Evolutionary conservation across 179 eudicot genomes (phyloP).

Genomic region (Beta macrorhiza): DNA sequence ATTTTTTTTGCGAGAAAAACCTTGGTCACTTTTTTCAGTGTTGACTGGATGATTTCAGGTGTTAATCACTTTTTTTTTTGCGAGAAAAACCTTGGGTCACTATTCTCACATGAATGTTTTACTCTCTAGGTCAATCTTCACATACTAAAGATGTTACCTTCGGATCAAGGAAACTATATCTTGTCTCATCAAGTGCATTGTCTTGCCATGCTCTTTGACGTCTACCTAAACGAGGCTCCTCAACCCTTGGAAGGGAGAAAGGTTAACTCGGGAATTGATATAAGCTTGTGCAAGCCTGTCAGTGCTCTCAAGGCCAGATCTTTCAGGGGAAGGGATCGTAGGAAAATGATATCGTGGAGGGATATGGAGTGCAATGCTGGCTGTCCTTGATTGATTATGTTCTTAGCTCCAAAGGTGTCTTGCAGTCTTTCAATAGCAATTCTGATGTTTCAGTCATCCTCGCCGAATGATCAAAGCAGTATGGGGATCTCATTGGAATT

Average conservation of each 20-base stretch:
- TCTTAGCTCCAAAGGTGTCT: neutral
- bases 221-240: conserved; percentile 55
- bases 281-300: conserved; percentile 69
- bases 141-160: conserved; percentile 57
- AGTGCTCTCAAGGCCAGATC: conserved; percentile 63
- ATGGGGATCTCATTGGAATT: neutral
- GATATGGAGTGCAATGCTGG: conserved; percentile 59
- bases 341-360: conserved; percentile 89
- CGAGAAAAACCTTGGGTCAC: neutral
- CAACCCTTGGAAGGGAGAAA: conserved; percentile 43
- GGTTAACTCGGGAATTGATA: conserved; percentile 56
- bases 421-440: neutral
- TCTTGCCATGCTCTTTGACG: conserved; percentile 92
- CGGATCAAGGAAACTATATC: conserved; percentile 52
- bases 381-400: conserved; percentile 46
- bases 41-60: neutral
- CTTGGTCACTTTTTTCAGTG: neutral
- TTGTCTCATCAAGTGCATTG: conserved; percentile 77
- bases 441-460: neutral
- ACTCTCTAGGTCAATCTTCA: conserved; percentile 64
- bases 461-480: neutral
- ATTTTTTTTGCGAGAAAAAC: no score
- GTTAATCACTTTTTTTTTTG: neutral
- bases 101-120: neutral
- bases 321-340: conserved; percentile 79